These are phyloP conservation scores for Iris macrosiphon DNA, from an alignment of 106 monocot genomes.

Conservation along the genomic window DNA sequence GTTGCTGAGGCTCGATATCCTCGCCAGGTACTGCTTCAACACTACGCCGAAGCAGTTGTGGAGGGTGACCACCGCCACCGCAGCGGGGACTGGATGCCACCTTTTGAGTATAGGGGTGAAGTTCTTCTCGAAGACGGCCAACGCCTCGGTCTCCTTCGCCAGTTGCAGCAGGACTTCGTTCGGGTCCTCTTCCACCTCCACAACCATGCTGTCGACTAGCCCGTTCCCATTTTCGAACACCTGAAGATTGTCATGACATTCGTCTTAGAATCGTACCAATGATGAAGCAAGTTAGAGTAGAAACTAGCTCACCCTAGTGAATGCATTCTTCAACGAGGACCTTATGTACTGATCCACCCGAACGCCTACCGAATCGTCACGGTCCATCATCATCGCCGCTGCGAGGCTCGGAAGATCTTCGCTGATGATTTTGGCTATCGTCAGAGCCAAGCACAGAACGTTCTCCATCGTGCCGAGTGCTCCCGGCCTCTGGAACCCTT, in stretches of 20 bases:
- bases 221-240: constrained; percentile 8
- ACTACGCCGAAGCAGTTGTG: constrained; percentile 31
- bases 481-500: constrained; percentile 33
- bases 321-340: constrained; percentile 45
- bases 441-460: constrained; percentile 30
- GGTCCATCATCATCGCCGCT: background rate
- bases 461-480: constrained; percentile 35
- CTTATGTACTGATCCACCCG: constrained; percentile 45
- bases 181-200: constrained; percentile 14
- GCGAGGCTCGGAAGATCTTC: constrained; percentile 17
- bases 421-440: constrained; percentile 24
- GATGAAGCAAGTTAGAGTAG: no score
- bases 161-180: constrained; percentile 11
- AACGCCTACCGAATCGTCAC: constrained; percentile 1
- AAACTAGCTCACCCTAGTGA: constrained; percentile 24
- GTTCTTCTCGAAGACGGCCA: constrained; percentile 23
- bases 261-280: no score
- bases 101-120: constrained; percentile 25
- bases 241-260: no score
- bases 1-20: constrained; percentile 11
- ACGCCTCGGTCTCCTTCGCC: constrained; percentile 11
- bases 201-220: constrained; percentile 17
- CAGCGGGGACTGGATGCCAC: constrained; percentile 25
- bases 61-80: constrained; percentile 27
- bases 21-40: constrained; percentile 29